Base-by-base conservation (phyloP, 164 flowering plant species). In the Piper betle region DNA sequence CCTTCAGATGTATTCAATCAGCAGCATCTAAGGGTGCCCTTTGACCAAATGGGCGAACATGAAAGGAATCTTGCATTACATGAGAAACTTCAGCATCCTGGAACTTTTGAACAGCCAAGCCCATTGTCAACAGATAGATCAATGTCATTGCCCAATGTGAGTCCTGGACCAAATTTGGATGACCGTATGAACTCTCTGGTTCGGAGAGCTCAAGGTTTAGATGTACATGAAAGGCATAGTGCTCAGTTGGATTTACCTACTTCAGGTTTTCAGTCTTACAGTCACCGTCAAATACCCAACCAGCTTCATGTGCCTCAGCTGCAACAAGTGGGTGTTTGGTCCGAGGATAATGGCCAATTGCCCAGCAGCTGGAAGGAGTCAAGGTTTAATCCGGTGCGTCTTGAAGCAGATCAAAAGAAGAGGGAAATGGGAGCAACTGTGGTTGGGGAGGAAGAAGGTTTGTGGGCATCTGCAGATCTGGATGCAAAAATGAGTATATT, bases 401-500 rank as follows among this genome's bases (percentile, higher is more conserved):
- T 82, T 53, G 74, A 73, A 58, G 70, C 79, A 69, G 84, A 81
- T 65, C 71, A 65, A 61, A 75, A 72, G 62, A 79, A 63, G 64
- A 80, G 77, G 66, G 71, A 74, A 13, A 54, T 53, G 3, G 74
- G 58, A 59, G 40, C 39, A 25, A 61, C 69, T 56, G 64, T 72
- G 63, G 19, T 66, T 57, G 64, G 75, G 43, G 84, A 73, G 66
- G 85, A 84, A 65, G 66, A 70, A 13, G 74, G 66, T 64, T 74
- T 76, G 16, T 86, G 93, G 93, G 75, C 72, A 73, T 48, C 86
- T 74, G 75, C 73, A 18, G 91, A 80, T 54, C 83, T 79, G 52
- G 79, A 68, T 67, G 80, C 93, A 52, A 84, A 73, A 69, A 73
- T 68, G 19, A 59, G 72, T 60, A 68, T 84, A 50, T 74, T 83